Percentiles rank a stretch among this genome's conserved stretches.
Evolutionary conservation across 768 basidiomycete species (phyloP).

Genomic region (Tulasnella sp.): DNA sequence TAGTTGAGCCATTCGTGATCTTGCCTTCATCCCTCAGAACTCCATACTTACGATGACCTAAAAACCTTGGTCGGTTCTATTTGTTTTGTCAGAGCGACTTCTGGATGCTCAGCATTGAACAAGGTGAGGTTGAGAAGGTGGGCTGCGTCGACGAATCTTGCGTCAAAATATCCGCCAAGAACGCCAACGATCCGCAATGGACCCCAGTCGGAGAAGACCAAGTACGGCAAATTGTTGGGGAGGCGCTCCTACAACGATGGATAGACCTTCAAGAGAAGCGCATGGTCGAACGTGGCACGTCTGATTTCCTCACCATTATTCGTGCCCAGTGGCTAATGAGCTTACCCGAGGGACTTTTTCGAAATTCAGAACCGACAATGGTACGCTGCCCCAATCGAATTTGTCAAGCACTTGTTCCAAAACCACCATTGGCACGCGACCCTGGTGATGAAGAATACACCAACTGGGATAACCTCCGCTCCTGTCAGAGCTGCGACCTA

Average conservation of each 20-base stretch:
- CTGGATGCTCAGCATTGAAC: slow-evolving; percentile 70
- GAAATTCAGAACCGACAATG: slow-evolving; percentile 56
- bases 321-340: too few species aligned
- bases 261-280: slow-evolving; percentile 65
- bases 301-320: neutral
- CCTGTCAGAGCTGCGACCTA: slow-evolving; percentile 59
- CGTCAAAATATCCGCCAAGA: slow-evolving; percentile 39
- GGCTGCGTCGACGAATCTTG: slow-evolving; percentile 75
- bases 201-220: slow-evolving; percentile 52
- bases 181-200: neutral
- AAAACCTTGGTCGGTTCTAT: too few species aligned
- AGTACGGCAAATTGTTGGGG: slow-evolving; percentile 56
- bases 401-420: slow-evolving; percentile 72
- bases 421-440: slow-evolving; percentile 30
- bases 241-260: slow-evolving; percentile 61
- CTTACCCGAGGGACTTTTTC: too few species aligned
- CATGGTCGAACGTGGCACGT: slow-evolving; percentile 56
- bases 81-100: slow-evolving; percentile 31
- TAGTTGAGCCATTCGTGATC: slow-evolving; percentile 47
- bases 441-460: slow-evolving; percentile 41
- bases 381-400: slow-evolving; percentile 69
- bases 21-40: too few species aligned
- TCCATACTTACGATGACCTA: too few species aligned
- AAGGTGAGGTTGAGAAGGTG: slow-evolving; percentile 67
- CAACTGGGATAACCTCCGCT: slow-evolving; percentile 61